phyloP scores from a whole-genome alignment of 164 flowering plant species.

The Sedum album region DNA sequence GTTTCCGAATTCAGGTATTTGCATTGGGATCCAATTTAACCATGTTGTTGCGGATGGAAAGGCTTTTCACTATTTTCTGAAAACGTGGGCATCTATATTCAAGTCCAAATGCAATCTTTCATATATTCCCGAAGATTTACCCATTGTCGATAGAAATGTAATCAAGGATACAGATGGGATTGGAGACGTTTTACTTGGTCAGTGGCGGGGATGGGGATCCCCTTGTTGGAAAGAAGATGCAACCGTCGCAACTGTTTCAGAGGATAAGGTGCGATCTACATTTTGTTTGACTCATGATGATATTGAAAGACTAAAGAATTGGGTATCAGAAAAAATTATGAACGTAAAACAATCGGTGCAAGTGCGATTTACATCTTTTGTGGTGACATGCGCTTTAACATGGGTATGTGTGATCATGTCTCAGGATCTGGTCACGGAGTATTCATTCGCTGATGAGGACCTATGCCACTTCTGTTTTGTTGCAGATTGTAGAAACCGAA shows the following conservation, averaged over 20 bases:
- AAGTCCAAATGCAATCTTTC: not conserved
- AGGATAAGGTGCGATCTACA: conserved; percentile 6
- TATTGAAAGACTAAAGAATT: conserved; percentile 12
- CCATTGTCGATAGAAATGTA: conserved; percentile 7
- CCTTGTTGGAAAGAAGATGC: not conserved
- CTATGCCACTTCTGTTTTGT: not conserved
- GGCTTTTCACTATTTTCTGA: conserved; percentile 21
- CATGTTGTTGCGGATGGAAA: conserved; percentile 28
- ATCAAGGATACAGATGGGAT: conserved; percentile 7
- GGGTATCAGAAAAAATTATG: not conserved
- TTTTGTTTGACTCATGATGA: not conserved
- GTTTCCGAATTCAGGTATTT: conserved; percentile 22
- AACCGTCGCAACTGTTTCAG: not conserved
- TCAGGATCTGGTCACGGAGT: not conserved
- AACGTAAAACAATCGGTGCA: too few species aligned
- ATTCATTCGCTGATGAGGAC: not conserved
- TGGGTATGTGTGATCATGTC: conserved; percentile 16
- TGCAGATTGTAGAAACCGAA: conserved; percentile 17
- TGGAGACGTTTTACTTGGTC: not conserved
- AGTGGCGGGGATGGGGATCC: not conserved
- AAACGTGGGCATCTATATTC: conserved; percentile 24
- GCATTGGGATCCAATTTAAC: conserved; percentile 15
- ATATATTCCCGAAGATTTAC: not conserved
- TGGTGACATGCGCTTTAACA: conserved; percentile 14
- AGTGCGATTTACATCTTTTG: conserved; percentile 17